Base-by-base conservation (phyloP, 139 green algal genomes). In the Gonium pectorale region DNA sequence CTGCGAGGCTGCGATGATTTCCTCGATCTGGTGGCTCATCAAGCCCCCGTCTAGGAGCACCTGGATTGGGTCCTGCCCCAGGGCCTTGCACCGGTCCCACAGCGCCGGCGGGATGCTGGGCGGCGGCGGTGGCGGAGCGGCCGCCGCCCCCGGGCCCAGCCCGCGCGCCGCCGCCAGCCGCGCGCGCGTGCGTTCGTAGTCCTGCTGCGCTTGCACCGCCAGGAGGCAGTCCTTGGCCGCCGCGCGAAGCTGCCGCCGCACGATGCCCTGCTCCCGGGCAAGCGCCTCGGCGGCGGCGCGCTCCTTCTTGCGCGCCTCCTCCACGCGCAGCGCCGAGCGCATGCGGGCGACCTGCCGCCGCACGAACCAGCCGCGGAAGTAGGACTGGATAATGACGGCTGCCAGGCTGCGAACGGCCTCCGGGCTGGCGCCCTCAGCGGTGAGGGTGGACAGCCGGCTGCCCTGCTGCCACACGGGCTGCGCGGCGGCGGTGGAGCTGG, bases 221-320 rank as follows among this genome's bases (percentile, higher is more conserved):
- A 84, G 78, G n/a, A 84, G 43, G 63, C 78, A 84, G 27, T 84
- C 78, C 27, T 31, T n/a, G 3, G 78, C 78, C 6, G 78, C 60
- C 7, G 33, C 21, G 24, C 78, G 78, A 19, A 84, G 78, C 64
- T 35, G 15, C 33, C 78, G 78, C n/a, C 78, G 62, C 0, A 74
- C 46, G 24, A 15, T 26, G 3, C 15, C 78, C 31, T 38, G 43
- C 62, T 84, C 78, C 13, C 78, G 78, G 19, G 62, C 78, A 21
- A 74, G 62, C 41, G 68, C 80, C 54, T 77, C 80, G 11, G 85
- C 90, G 29, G 79, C 86, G 46, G 88, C 86, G 27, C 84, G 60
- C 19, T 27, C 60, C 21, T 49, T 67, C 13, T 24, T 41, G 29
- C 19, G 77, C 33, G 37, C 37, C 73, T 38, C 60, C 31, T 46